These are phyloP conservation scores for Eucalyptus microcorys DNA, from an alignment of 345 rosid species.

Conservation along the genomic window DNA sequence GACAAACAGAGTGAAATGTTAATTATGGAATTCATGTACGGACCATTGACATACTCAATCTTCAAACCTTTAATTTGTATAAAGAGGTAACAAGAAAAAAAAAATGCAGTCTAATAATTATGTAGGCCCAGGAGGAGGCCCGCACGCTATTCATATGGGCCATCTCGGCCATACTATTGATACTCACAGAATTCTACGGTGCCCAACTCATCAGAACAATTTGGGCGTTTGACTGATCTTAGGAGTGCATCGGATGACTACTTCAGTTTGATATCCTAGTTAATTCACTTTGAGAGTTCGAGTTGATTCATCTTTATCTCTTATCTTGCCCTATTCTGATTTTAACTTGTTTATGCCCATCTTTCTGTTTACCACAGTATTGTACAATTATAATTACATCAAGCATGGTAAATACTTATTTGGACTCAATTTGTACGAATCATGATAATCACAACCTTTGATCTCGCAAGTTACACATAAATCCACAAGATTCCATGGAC, in stretches of 20 bases:
- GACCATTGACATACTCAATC: neutral
- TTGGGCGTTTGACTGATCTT: neutral
- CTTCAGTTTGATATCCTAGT: neutral
- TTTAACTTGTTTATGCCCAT: neutral
- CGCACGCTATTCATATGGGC: neutral
- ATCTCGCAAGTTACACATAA: neutral
- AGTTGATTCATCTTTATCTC: neutral
- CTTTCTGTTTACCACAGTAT: neutral
- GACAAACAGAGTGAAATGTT: constrained; percentile 9
- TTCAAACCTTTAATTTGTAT: neutral
- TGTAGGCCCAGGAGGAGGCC: neutral
- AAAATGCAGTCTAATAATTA: neutral
- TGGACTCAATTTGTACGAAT: neutral
- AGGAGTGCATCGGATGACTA: neutral
- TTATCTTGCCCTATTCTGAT: neutral
- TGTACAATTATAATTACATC: neutral
- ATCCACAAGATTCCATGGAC: neutral
- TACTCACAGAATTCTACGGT: neutral
- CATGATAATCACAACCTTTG: neutral
- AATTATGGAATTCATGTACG: constrained; percentile 3
- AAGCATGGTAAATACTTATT: neutral
- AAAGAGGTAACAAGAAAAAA: neutral
- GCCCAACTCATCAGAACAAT: neutral
- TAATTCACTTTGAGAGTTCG: neutral
- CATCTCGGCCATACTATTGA: neutral